These are phyloP conservation scores for Garcia nutans DNA, from an alignment of 345 rosid species.

Conservation along the genomic window DNA sequence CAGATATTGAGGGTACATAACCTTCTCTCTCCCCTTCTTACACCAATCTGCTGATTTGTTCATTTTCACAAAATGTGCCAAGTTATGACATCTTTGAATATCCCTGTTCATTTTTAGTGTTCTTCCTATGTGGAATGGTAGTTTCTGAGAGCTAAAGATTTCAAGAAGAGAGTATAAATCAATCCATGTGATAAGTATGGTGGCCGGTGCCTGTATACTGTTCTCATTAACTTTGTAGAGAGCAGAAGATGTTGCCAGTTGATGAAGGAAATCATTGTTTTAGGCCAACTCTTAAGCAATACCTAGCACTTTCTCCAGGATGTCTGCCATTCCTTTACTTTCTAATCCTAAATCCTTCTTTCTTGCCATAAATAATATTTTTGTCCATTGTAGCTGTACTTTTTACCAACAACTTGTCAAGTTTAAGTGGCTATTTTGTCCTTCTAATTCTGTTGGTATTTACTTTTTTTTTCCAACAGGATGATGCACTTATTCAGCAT, in stretches of 20 bases:
- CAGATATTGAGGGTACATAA: constrained; percentile 80
- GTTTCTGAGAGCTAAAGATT: not conserved
- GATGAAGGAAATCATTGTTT: not conserved
- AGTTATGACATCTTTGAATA: not conserved
- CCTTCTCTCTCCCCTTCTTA: constrained; percentile 5
- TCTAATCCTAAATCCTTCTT: not conserved
- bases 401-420: not conserved
- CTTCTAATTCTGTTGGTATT: constrained; percentile 3
- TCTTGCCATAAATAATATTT: not conserved
- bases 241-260: not conserved
- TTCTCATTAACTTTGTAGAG: not conserved
- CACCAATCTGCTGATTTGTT: not conserved
- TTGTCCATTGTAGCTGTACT: not conserved
- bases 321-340: not conserved
- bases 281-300: not conserved
- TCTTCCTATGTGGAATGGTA: not conserved
- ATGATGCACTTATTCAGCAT: constrained; percentile 71
- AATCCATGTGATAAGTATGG: not conserved
- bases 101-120: constrained; percentile 3
- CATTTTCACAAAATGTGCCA: constrained; percentile 1
- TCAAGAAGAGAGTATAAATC: not conserved
- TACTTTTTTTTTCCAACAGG: constrained; percentile 41
- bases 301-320: not conserved
- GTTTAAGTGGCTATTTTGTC: not conserved
- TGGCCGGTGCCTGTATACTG: not conserved